These are phyloP conservation scores for Letharia lupina DNA, from an alignment of 495 filamentous ascomycete species.

Conservation along the genomic window DNA sequence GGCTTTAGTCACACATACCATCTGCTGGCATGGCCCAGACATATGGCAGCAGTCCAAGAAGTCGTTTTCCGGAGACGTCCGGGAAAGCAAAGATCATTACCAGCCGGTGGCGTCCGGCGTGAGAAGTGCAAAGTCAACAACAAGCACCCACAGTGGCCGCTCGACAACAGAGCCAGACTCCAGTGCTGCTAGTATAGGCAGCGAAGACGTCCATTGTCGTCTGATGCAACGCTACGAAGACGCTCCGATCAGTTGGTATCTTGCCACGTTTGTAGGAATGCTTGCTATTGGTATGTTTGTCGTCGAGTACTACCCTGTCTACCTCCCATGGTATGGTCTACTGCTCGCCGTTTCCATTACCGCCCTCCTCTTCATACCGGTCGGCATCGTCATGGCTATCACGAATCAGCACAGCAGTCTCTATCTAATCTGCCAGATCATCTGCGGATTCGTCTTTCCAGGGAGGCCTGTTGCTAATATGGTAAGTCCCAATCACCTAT, in stretches of 20 bases:
- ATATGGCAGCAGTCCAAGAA: conserved; percentile 55
- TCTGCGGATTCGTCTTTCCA: conserved; percentile 69
- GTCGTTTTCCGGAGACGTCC: conserved; percentile 16
- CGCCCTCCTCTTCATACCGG: conserved; percentile 64
- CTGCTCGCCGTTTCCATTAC: conserved; percentile 67
- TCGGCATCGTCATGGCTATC: conserved; percentile 79
- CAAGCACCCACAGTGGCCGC: not conserved
- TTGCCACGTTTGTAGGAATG: conserved; percentile 59
- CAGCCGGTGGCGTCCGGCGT: conserved; percentile 17
- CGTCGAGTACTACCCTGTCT: conserved; percentile 73
- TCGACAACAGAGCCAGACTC: conserved; percentile 11
- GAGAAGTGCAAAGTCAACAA: not conserved
- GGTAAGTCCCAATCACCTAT: conserved; percentile 27
- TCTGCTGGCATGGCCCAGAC: conserved; percentile 66
- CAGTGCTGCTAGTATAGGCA: conserved; percentile 13
- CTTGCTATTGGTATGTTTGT: conserved; percentile 69
- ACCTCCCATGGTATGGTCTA: conserved; percentile 70
- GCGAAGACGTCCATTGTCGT: conserved; percentile 70
- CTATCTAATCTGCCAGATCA: conserved; percentile 70
- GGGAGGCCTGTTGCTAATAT: conserved; percentile 80
- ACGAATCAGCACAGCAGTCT: conserved; percentile 76
- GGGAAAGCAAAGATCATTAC: conserved; percentile 21
- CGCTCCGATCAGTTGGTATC: conserved; percentile 71
- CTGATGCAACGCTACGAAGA: conserved; percentile 68
- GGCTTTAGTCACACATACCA: conserved; percentile 60